Percentiles rank a stretch among this genome's conserved stretches.
Evolutionary conservation across 495 filamentous ascomycete species (phyloP).

Genomic region (Lophiostoma macrostomum): DNA sequence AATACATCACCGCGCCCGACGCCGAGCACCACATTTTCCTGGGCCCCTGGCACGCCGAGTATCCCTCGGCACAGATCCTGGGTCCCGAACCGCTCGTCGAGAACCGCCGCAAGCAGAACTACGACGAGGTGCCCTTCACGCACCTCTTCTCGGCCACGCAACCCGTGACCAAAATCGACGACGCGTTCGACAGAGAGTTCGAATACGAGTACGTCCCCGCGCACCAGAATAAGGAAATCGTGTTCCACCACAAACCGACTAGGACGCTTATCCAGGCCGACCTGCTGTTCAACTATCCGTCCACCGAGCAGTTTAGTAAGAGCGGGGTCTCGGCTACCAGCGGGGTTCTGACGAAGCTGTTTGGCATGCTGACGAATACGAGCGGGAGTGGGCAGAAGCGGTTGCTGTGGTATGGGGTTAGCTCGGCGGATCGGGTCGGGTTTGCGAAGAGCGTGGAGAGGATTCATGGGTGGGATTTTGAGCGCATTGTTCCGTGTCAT

Average conservation of each 20-base stretch:
- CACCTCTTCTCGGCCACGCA: conserved; percentile 62
- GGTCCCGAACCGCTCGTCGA: conserved; percentile 82
- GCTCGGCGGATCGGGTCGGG: conserved; percentile 57
- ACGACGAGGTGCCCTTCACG: conserved; percentile 65
- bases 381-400: conserved; percentile 70
- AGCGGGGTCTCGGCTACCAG: conserved; percentile 50
- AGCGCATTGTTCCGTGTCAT: conserved; percentile 87
- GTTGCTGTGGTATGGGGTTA: conserved; percentile 75
- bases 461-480: conserved; percentile 81
- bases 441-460: conserved; percentile 65
- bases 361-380: conserved; percentile 59
- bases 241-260: conserved; percentile 78
- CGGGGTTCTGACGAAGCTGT: conserved; percentile 63
- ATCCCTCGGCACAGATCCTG: conserved; percentile 72
- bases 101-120: conserved; percentile 67
- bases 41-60: conserved; percentile 75
- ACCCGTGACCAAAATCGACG: conserved; percentile 53
- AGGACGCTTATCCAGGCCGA: conserved; percentile 87
- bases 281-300: conserved; percentile 86
- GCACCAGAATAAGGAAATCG: conserved; percentile 82
- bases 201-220: conserved; percentile 77
- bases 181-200: conserved; percentile 84
- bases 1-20: conserved; percentile 82
- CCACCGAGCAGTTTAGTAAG: conserved; percentile 80
- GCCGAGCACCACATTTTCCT: conserved; percentile 80